Evolutionary conservation across 495 filamentous ascomycete species (phyloP), one percentile per base, ranked within the genome.

Genomic region (Penicillium malachiteum): DNA sequence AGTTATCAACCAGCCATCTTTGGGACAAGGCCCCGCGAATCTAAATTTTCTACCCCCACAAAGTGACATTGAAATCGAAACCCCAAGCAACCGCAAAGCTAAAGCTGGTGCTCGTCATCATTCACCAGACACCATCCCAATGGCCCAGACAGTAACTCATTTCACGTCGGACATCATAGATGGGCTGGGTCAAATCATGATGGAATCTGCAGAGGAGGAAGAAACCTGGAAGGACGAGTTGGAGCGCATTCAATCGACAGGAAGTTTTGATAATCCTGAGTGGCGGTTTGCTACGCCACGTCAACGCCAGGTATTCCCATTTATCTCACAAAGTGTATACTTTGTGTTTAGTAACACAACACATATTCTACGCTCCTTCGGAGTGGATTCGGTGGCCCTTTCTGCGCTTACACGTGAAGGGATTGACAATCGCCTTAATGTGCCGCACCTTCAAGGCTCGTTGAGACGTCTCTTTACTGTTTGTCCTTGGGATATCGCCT

Each of bases 271-370:
- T 13, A 64, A 72, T 40, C 66, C 68, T 3, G 68, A 75, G 14
- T 75, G 74, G 73, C 62, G 54, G 14, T 71, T 69, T 63, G 73
- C 74, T 32, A 71, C 73, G n/a, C 40, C 57, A 32, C 67, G 65
- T 5, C 75, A 78, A 50, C 71, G 71, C 10, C 58, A 71, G 41
- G 71, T 65, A 10, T 79, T 75, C 42, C 60, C 73, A 3, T 94
- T 92, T 64, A 73, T 86, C 38, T 83, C 88, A 18, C 88, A 93
- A 57, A 88, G 84, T 47, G 68, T 91, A 3, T 92, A 89, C 65
- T 87, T 87, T 58, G 80, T 88, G 5, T 69, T 95, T 32, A 86
- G 87, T 57, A 85, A 83, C 50, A 81, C 87, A 0, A 77, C 77
- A 35, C 79, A 86, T 7, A 72, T 89, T 21, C 58, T 91, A 16